Evolutionary conservation across 2,329 filamentous ascomycete genomes (phyloP).

Genomic region (Pyricularia sp.): DNA sequence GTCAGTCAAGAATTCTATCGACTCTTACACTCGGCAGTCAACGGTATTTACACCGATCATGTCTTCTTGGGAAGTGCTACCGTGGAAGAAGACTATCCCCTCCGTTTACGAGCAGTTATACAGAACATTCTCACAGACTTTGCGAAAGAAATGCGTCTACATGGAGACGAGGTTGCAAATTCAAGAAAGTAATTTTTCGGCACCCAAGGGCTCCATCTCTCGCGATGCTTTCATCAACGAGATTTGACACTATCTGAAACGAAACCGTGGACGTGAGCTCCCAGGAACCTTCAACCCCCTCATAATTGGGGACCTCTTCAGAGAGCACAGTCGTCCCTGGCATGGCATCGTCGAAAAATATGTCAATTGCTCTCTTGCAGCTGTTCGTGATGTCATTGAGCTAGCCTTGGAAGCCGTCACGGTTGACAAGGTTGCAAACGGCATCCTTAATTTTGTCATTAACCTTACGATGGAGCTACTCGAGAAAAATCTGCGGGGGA

Average conservation of each 20-base stretch:
- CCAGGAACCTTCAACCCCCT: constrained; percentile 24
- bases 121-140: constrained; percentile 41
- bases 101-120: constrained; percentile 42
- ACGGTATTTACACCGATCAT: constrained; percentile 17
- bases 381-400: constrained; percentile 11
- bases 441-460: constrained; percentile 9
- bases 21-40: constrained; percentile 16
- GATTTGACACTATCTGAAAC: constrained; percentile 17
- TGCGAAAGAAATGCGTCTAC: constrained; percentile 26
- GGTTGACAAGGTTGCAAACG: constrained; percentile 12
- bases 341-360: constrained; percentile 8
- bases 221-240: constrained; percentile 10
- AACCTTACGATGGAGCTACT: constrained; percentile 12
- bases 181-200: too few relatives aligned
- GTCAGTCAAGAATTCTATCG: constrained; percentile 16
- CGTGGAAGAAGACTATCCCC: constrained; percentile 22
- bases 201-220: background rate
- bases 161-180: constrained; percentile 19
- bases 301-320: constrained; percentile 22
- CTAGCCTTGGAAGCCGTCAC: constrained; percentile 13
- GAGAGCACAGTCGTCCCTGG: constrained; percentile 23
- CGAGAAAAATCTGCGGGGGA: constrained; percentile 11
- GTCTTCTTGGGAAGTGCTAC: constrained; percentile 12
- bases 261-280: constrained; percentile 22
- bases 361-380: constrained; percentile 12